Evolutionary conservation across 2,329 filamentous ascomycete genomes (phyloP).

Genomic region (Phaeophleospora eucalypticola): DNA sequence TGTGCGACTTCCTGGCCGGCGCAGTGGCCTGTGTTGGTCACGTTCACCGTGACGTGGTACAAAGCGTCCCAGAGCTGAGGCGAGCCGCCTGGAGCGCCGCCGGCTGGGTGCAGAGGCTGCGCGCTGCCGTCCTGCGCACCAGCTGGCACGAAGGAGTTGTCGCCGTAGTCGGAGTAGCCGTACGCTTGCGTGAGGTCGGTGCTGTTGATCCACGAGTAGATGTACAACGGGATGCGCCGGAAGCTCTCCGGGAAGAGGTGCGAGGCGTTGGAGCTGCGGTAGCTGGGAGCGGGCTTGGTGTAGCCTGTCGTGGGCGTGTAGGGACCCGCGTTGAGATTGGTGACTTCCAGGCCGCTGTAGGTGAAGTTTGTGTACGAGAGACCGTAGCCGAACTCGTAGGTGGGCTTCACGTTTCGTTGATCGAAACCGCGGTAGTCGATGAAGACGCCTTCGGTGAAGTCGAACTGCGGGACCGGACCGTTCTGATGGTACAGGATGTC

Average conservation of each 20-base stretch:
- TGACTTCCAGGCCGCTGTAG: conserved; percentile 58
- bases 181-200: conserved; percentile 55
- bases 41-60: conserved; percentile 60
- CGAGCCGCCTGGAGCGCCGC: conserved; percentile 60
- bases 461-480: conserved; percentile 34
- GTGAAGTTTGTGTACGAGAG: conserved; percentile 75
- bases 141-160: conserved; percentile 57
- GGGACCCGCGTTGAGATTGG: conserved; percentile 45
- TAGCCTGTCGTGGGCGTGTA: conserved; percentile 59
- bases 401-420: conserved; percentile 36
- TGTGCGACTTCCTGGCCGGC: conserved; percentile 46
- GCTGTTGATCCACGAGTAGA: conserved; percentile 67
- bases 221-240: conserved; percentile 50
- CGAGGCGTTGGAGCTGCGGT: conserved; percentile 57
- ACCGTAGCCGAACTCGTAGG: conserved; percentile 46
- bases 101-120: conserved; percentile 57
- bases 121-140: conserved; percentile 53
- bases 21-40: conserved; percentile 54
- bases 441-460: conserved; percentile 57
- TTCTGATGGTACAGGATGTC: conserved; percentile 39
- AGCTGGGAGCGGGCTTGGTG: conserved; percentile 58
- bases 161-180: conserved; percentile 56
- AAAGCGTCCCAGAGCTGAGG: conserved; percentile 62
- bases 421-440: conserved; percentile 67
- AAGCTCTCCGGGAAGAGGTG: conserved; percentile 59